Evolutionary conservation across 768 basidiomycete species (phyloP).

Genomic region (Collybia mongolica): DNA sequence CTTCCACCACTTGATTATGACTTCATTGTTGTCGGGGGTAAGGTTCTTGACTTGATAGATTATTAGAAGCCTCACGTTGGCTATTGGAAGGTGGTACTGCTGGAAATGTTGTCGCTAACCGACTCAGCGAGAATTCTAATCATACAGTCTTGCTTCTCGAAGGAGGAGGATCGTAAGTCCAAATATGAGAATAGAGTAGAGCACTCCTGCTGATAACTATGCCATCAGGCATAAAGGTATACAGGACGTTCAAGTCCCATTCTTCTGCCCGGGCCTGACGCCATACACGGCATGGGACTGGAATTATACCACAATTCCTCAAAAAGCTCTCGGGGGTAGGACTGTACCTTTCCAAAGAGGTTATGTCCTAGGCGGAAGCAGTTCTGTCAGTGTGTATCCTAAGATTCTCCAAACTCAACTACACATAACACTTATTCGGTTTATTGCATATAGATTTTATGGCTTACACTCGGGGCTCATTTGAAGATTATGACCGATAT

Average conservation of each 20-base stretch:
- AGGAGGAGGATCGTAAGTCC: constrained; percentile 25
- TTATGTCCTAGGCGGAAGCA: constrained; percentile 25
- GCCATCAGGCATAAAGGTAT: constrained; percentile 10
- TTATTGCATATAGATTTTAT: constrained; percentile 17
- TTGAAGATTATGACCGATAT: constrained; percentile 22
- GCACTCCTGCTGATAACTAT: neutral
- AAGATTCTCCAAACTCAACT: neutral
- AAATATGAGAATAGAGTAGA: neutral
- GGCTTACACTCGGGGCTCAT: constrained; percentile 21
- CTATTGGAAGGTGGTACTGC: constrained; percentile 24
- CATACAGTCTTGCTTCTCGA: constrained; percentile 41
- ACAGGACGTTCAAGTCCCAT: constrained; percentile 8
- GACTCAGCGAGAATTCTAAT: constrained; percentile 36
- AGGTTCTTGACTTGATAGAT: neutral
- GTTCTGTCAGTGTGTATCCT: constrained; percentile 23
- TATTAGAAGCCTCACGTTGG: constrained; percentile 17
- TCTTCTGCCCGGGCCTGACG: constrained; percentile 7
- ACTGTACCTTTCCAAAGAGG: constrained; percentile 23
- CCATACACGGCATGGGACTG: constrained; percentile 17
- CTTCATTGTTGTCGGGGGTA: constrained; percentile 23
- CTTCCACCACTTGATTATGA: constrained; percentile 15
- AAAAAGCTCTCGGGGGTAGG: constrained; percentile 22
- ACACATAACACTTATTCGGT: neutral
- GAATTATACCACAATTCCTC: constrained; percentile 25
- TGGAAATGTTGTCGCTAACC: constrained; percentile 16